Base-by-base conservation (phyloP, 805 yeast genomes). In the Lipomyces spencermartinsiae region DNA sequence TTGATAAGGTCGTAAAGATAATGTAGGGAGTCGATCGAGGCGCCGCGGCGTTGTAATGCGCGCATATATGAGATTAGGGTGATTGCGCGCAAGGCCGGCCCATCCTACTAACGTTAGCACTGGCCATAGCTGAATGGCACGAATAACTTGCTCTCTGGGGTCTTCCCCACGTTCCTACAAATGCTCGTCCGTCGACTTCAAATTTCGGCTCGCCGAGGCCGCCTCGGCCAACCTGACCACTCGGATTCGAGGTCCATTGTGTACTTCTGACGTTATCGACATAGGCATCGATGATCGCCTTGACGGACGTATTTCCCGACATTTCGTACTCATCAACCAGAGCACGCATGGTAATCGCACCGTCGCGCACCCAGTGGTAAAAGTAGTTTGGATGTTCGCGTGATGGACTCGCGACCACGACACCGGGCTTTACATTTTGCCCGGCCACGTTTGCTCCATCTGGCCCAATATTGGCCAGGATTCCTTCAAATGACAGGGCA, bases 181-280 rank as follows among this genome's bases (percentile, higher is more conserved):
- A 94, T 0, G 90, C 82, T 0, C 86, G 74, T 31, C 89, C 88
- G 76, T 92, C 85, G 3, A 88, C 86, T 76, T 83, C 77, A 76
- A 90, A 94, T 77, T 94, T 94, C 7, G 98, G 98, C 77, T 94
- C 98, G 1, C 98, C 98, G 43, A 93, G 81, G 1, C 91, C 92
- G 8, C 69, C 75, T 16, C 69, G 33, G 39, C 71, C 77, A 60
- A 86, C 86, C 1, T 77, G 75, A 0, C 98, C 98, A 10, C 93
- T 87, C 34, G 85, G 86, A 76, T 92, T 94, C 59, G 82, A 80
- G 1, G 84, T 77, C 64, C 92, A 80, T 78, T 94, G 98, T 62
- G 93, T 78, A 51, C 77, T 73, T 64, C 81, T 81, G 35, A 88
- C 83, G 71, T 87, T 87, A 62, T 81, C 81, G 35, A 94, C 82